Base-by-base conservation (phyloP, 2,329 filamentous ascomycete species). In the Penicillium fuscoglaucum region DNA sequence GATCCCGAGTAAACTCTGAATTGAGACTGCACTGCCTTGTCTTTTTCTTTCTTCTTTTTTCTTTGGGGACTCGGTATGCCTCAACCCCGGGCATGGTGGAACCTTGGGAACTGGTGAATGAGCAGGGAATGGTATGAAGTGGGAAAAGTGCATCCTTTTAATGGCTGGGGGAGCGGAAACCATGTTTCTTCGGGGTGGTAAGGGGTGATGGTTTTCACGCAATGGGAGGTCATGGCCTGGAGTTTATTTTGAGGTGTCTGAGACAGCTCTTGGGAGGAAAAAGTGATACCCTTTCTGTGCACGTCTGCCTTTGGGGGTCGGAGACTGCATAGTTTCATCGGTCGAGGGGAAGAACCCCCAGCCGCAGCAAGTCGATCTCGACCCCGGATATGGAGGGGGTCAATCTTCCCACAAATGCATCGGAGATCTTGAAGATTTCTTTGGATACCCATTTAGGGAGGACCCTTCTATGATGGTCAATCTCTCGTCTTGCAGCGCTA, bases 211-310 rank as follows among this genome's bases (percentile, higher is more conserved):
- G 69, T 66, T 63, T 64, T 71, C 67, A 68, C 62, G 65, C 66
- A 65, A 67, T 58, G 68, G 66, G 60, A 68, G 69, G 64, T 67
- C 68, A 71, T 72, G 67, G 61, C 66, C 67, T 74, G 72, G 72
- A 74, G 70, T 74, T 63, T 62, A 52, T 62, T 65, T 69, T 64
- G 70, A 73, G 72, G 66, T 74, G 72, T 73, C 69, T 74, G 69
- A 69, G 69, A 73, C 70, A 74, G 62, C 70, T 72, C 71, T 71
- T 68, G 68, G 70, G 68, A 74, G 70, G 69, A 72, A 74, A 75
- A 75, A 75, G 70, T 76, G 74, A 76, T 76, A 76, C 74, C 74
- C 74, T 74, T 72, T 70, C 67, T 71, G 70, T 70, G 70, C 68
- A 71, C 70, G 72, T 76, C 70, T 74, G 70, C 71, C 71, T 72